Percentiles rank a stretch among this genome's conserved stretches.
Evolutionary conservation across 2,329 filamentous ascomycete genomes (phyloP).

Genomic region (Ambrosiella beaveri): DNA sequence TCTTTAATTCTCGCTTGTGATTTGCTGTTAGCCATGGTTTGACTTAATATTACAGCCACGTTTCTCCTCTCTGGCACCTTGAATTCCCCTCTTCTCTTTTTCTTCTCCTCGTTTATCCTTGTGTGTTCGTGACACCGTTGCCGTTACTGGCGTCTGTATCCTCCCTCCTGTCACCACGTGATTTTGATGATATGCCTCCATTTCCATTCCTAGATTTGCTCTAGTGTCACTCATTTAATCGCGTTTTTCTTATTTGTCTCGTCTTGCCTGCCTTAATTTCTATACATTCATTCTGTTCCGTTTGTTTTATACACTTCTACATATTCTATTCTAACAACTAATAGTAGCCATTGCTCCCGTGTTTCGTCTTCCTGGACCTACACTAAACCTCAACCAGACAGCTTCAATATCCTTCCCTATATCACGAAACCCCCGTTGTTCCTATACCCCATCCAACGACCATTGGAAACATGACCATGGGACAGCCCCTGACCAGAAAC

Average conservation of each 20-base stretch:
- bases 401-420: constrained; percentile 3
- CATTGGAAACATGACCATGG: constrained; percentile 3
- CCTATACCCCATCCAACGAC: constrained; percentile 5
- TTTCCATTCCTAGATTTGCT: neutral
- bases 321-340: neutral
- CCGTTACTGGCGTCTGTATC: neutral
- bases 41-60: neutral
- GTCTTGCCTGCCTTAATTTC: constrained; percentile 3
- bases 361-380: neutral
- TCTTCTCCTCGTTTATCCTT: neutral
- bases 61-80: neutral
- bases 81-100: neutral
- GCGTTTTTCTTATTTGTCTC: constrained; percentile 10
- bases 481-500: constrained; percentile 7
- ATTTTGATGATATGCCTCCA: neutral
- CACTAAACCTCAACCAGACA: neutral
- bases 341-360: neutral
- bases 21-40: neutral
- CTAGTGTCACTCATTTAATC: constrained; percentile 2
- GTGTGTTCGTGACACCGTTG: constrained; percentile 5
- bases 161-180: neutral
- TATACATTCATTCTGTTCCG: constrained; percentile 4
- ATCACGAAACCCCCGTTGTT: constrained; percentile 3
- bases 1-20: constrained; percentile 1
- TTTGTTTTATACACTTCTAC: neutral